Evolutionary conservation across 1,284 basidiomycete species (phyloP).

Genomic region (Takashimella koratensis): DNA sequence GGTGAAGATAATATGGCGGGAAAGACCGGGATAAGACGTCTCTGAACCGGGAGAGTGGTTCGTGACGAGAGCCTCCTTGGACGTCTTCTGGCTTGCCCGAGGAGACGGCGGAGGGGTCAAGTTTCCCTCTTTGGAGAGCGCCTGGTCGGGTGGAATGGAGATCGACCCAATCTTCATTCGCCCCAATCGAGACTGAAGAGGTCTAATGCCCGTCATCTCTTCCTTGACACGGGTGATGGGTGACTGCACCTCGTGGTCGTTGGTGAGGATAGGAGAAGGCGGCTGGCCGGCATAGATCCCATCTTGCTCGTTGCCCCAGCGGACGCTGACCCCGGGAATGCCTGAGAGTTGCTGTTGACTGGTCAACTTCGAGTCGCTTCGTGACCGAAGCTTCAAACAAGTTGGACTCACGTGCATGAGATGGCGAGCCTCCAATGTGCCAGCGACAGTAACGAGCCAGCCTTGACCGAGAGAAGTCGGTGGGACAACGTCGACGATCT

Average conservation of each 20-base stretch:
- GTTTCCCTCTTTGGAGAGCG: background rate
- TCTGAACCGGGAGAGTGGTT: background rate
- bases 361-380: too few relatives aligned
- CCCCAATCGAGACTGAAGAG: too few relatives aligned
- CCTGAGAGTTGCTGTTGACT: slow-evolving; percentile 19
- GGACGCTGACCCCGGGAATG: slow-evolving; percentile 26
- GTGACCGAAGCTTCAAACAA: background rate
- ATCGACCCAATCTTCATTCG: too few relatives aligned
- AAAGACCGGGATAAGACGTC: slow-evolving; percentile 7
- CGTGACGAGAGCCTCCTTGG: background rate
- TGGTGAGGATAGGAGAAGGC: slow-evolving; percentile 1
- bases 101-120: background rate
- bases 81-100: background rate
- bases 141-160: background rate
- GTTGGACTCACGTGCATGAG: slow-evolving; percentile 23
- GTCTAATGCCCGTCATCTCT: background rate
- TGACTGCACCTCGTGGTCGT: too few relatives aligned
- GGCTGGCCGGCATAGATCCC: slow-evolving; percentile 3
- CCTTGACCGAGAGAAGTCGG: slow-evolving; percentile 9
- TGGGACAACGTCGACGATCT: slow-evolving; percentile 22
- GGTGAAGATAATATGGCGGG: slow-evolving; percentile 13
- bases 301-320: slow-evolving; percentile 23
- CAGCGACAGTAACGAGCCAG: slow-evolving; percentile 22
- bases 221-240: slow-evolving; percentile 1
- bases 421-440: slow-evolving; percentile 9